Evolutionary conservation across 2,329 filamentous ascomycete genomes (phyloP), one percentile per base, ranked within the genome.

Genomic region (Hypoxylon sp.): DNA sequence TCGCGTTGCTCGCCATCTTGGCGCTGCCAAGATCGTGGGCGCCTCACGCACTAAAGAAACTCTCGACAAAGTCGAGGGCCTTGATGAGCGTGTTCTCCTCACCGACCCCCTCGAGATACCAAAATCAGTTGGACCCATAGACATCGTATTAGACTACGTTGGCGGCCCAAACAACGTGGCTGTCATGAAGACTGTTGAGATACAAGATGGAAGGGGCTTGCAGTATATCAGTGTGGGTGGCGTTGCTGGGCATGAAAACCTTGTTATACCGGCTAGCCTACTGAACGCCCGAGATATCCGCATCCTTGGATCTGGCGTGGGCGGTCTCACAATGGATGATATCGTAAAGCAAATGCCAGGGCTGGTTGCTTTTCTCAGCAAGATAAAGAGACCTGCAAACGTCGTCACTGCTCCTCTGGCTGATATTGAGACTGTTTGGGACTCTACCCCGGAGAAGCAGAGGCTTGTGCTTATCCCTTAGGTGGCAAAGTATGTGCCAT

Each of bases 381-480:
- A 62, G 47, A 56, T 64, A 35, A 42, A 64, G 37, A 53, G 61
- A 35, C 65, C 65, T 13, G 37, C 10, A 10, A 60, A 68, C 7
- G 11, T 65, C 29, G 44, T 56, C 44, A 68, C 65, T 27, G 61
- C 65, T 21, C 44, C 55, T 31, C 31, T 68, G 27, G 46, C 61
- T 51, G 52, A 65, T 44, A 32, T 68, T 2, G 37, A 55, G 46
- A 46, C 52, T 39, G 61, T 19, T n/a, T 68, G 65, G 65, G 47
- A 65, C 24, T 56, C 51, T 31, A 62, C 35, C 17, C 47, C 21
- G 39, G 61, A 65, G 47, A 68, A 57, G 53, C 32, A 68, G 27
- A 56, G 66, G 27, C 66, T 68, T 54, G 62, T 68, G 13, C 19
- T 62, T 8, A 51, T 64, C 39, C 66, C 66, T 24, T 65, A 64